Percentiles rank a stretch among this genome's conserved stretches.
Evolutionary conservation across 208 protist genomes (phyloP).

Genomic region (Trichomonas vaginalis): DNA sequence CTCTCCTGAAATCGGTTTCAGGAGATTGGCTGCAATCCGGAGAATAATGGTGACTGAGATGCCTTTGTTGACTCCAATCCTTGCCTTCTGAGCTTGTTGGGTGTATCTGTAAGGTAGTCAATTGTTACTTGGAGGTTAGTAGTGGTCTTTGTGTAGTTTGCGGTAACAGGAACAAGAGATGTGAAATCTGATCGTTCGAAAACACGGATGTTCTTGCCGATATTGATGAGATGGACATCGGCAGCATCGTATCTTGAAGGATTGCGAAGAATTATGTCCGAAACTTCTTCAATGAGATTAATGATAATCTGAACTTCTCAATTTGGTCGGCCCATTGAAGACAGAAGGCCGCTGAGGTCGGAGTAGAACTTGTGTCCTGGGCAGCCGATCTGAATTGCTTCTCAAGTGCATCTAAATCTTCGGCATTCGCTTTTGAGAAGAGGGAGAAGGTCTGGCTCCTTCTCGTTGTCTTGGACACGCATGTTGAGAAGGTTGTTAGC

Average conservation of each 20-base stretch:
- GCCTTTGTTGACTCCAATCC: not conserved
- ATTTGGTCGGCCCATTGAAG: not conserved
- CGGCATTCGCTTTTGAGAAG: not conserved
- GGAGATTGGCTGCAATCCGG: not conserved
- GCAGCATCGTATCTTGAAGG: not conserved
- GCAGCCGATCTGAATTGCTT: not conserved
- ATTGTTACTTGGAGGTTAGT: not conserved
- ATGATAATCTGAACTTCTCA: not conserved
- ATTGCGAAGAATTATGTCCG: not conserved
- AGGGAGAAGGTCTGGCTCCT: not conserved
- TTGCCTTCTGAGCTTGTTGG: not conserved
- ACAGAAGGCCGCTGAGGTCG: not conserved
- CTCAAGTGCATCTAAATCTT: not conserved
- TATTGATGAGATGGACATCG: not conserved
- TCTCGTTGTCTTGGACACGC: not conserved
- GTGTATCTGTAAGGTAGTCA: not conserved
- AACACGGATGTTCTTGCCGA: not conserved
- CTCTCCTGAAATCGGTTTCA: not conserved
- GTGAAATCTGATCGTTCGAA: not conserved
- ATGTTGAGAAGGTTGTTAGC: not conserved
- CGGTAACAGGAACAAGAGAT: not conserved
- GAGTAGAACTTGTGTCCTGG: not conserved
- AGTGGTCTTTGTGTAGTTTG: not conserved
- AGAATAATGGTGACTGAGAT: not conserved
- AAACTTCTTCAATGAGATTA: not conserved